Evolutionary conservation across 2,329 filamentous ascomycete species (phyloP).

Genomic region (Penicillium decumbens): DNA sequence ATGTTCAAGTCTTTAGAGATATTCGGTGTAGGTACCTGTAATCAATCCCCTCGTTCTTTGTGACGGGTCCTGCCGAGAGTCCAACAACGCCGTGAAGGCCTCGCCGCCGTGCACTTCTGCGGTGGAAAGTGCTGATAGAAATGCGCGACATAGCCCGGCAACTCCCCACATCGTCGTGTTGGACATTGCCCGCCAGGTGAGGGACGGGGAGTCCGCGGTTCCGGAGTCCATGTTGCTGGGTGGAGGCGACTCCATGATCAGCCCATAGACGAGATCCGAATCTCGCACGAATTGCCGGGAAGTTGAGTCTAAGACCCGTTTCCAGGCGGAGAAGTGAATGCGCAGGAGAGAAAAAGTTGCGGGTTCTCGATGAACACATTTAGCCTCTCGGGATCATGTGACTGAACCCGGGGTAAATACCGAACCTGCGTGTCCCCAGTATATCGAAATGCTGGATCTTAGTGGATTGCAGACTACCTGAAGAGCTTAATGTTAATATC

Average conservation of each 20-base stretch:
- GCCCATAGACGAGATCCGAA: slow-evolving; percentile 21
- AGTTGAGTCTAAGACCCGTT: slow-evolving; percentile 8
- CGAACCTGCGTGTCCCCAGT: neutral
- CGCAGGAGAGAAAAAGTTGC: slow-evolving; percentile 4
- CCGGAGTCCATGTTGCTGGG: slow-evolving; percentile 37
- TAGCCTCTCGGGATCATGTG: slow-evolving; percentile 21
- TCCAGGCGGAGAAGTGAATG: slow-evolving; percentile 6
- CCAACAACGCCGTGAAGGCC: slow-evolving; percentile 68
- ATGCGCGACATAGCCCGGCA: slow-evolving; percentile 65
- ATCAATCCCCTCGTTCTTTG: slow-evolving; percentile 70
- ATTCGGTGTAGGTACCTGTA: slow-evolving; percentile 56
- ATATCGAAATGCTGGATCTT: neutral
- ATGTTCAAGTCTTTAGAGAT: neutral
- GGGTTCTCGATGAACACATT: slow-evolving; percentile 16
- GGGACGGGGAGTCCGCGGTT: slow-evolving; percentile 43
- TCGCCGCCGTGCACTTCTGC: slow-evolving; percentile 74
- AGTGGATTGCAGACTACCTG: neutral
- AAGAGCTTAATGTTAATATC: too few species aligned
- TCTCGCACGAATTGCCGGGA: slow-evolving; percentile 5
- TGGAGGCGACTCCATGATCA: slow-evolving; percentile 18
- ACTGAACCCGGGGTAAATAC: slow-evolving; percentile 18
- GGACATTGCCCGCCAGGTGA: slow-evolving; percentile 66
- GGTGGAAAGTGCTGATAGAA: slow-evolving; percentile 68
- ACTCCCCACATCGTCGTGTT: slow-evolving; percentile 69
- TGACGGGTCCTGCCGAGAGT: slow-evolving; percentile 63